Percentiles rank a stretch among this genome's conserved stretches.
Conservation (phyloP, 1,284 basidiomycete genomes). For the Heimioporus punctisporus region DNA sequence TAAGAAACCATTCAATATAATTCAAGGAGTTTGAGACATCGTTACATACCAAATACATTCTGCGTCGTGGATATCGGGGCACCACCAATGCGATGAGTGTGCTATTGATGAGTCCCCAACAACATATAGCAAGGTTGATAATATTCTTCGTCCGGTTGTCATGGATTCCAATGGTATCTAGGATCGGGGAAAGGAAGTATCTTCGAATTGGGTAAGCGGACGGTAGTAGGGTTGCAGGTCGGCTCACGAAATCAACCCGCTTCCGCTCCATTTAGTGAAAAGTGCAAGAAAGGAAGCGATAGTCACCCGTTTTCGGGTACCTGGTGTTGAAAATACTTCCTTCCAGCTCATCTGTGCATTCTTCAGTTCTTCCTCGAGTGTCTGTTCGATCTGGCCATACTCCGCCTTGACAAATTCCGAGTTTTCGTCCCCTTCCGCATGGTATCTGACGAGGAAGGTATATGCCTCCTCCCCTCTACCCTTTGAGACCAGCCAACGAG, state of each 20-base stretch:
- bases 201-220: neutral
- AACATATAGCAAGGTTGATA: no score
- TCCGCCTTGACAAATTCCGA: slow-evolving; percentile 22
- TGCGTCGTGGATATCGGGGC: no score
- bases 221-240: no score
- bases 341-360: neutral
- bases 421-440: slow-evolving; percentile 14
- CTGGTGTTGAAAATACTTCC: neutral
- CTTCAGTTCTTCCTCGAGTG: slow-evolving; percentile 20
- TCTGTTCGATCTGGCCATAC: slow-evolving; percentile 27
- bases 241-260: slow-evolving; percentile 10
- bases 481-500: slow-evolving; percentile 59
- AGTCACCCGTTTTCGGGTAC: neutral
- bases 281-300: slow-evolving; percentile 38
- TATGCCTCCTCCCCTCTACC: slow-evolving; percentile 43
- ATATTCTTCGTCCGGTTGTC: no score
- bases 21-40: no score
- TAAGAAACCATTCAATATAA: no score
- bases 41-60: no score
- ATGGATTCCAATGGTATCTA: no score
- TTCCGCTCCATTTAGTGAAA: slow-evolving; percentile 44
- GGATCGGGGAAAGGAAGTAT: no score
- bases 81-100: no score
- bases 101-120: no score
- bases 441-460: slow-evolving; percentile 17